Percentiles rank a stretch among this genome's conserved stretches.
These are phyloP conservation scores for Penicillium daleae DNA, from an alignment of 495 filamentous ascomycete species.

Conservation along the genomic window DNA sequence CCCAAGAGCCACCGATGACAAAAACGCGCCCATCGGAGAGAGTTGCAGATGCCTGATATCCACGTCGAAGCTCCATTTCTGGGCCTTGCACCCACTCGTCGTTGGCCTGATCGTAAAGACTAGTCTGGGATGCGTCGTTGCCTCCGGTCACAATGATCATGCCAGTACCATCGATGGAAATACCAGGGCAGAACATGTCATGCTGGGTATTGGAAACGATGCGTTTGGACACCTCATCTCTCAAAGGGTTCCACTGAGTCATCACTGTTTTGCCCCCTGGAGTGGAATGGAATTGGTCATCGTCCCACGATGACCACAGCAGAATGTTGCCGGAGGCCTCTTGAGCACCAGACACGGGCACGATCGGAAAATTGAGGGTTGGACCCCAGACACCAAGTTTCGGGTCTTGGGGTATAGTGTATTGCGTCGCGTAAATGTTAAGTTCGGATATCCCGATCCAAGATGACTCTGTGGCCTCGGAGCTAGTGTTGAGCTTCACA, in stretches of 20 bases:
- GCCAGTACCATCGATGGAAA: slow-evolving; percentile 54
- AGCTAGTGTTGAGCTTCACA: slow-evolving; percentile 43
- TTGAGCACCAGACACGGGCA: slow-evolving; percentile 47
- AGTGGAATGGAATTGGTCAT: slow-evolving; percentile 39
- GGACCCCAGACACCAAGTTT: slow-evolving; percentile 47
- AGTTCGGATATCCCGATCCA: slow-evolving; percentile 40
- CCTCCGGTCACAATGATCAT: slow-evolving; percentile 60
- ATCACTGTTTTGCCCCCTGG: slow-evolving; percentile 40
- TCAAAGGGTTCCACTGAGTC: slow-evolving; percentile 20
- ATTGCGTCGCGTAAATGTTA: slow-evolving; percentile 28
- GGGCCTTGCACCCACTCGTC: slow-evolving; percentile 36
- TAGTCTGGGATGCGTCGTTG: slow-evolving; percentile 44
- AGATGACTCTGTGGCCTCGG: slow-evolving; percentile 31
- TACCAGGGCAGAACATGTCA: slow-evolving; percentile 69
- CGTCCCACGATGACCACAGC: slow-evolving; percentile 46
- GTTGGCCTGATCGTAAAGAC: slow-evolving; percentile 44
- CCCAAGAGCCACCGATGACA: slow-evolving; percentile 63
- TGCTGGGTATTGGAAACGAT: slow-evolving; percentile 52
- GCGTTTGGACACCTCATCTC: slow-evolving; percentile 37
- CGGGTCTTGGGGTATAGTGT: slow-evolving; percentile 16
- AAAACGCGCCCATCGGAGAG: slow-evolving; percentile 60
- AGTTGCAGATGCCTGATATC: slow-evolving; percentile 59
- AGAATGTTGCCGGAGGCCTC: slow-evolving; percentile 42
- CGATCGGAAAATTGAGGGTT: slow-evolving; percentile 55
- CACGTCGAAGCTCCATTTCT: slow-evolving; percentile 54